Conservation (phyloP, 2,329 filamentous ascomycete genomes). For the Phaeosphaeria sp. region DNA sequence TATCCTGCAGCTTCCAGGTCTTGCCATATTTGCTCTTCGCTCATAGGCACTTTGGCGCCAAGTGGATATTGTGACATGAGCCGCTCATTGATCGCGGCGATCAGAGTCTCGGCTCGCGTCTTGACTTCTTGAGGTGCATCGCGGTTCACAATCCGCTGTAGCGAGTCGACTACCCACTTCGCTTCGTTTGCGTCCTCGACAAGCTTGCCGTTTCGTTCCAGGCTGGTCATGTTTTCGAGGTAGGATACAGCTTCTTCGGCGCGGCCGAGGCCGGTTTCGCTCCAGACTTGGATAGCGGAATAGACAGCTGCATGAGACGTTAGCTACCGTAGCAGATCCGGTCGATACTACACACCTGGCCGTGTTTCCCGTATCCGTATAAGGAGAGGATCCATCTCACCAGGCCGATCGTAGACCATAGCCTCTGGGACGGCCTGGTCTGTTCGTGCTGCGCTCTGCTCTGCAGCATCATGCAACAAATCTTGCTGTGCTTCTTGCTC, state of each 20-base stretch:
- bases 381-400: conserved; percentile 41
- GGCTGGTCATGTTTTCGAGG: conserved; percentile 31
- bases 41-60: conserved; percentile 23
- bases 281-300: conserved; percentile 42
- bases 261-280: conserved; percentile 38
- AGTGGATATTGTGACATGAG: conserved; percentile 47
- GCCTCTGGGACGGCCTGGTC: conserved; percentile 20
- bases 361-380: conserved; percentile 41
- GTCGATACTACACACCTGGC: conserved; percentile 38
- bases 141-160: conserved; percentile 36
- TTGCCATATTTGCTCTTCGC: conserved; percentile 34
- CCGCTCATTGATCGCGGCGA: conserved; percentile 41
- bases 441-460: conserved; percentile 22
- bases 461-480: conserved; percentile 36
- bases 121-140: conserved; percentile 34
- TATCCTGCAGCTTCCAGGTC: conserved; percentile 42
- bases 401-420: conserved; percentile 26
- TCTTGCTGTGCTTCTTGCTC: conserved; percentile 53
- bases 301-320: conserved; percentile 35
- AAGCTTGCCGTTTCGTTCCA: conserved; percentile 33
- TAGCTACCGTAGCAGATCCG: conserved; percentile 17
- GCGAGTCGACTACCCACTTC: conserved; percentile 40
- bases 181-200: conserved; percentile 41
- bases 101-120: conserved; percentile 32
- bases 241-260: conserved; percentile 32